Evolutionary conservation across 306 rosid species (phyloP).

Genomic region (Vigna reflexopilosa): DNA sequence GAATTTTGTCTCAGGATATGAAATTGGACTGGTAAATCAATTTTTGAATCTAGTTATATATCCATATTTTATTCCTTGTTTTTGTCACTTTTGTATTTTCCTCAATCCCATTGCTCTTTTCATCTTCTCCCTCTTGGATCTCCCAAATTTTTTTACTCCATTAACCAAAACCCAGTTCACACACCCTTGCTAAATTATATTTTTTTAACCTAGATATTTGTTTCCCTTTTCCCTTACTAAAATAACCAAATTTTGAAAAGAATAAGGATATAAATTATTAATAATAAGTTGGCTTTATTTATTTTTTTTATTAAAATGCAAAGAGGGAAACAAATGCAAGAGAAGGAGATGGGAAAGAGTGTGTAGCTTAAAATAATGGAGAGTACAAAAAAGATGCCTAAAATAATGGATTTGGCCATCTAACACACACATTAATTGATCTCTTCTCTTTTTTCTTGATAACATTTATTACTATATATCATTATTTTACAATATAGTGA

Average conservation of each 20-base stretch:
- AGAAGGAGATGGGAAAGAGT: conserved; percentile 45
- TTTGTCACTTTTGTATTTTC: conserved; percentile 44
- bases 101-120: conserved; percentile 51
- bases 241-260: neutral
- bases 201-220: neutral
- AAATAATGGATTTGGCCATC: conserved; percentile 50
- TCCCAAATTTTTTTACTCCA: conserved; percentile 28
- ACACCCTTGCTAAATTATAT: conserved; percentile 20
- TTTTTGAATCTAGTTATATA: conserved; percentile 53
- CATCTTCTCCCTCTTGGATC: conserved; percentile 52
- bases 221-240: neutral
- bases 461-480: conserved; percentile 30
- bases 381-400: conserved; percentile 40
- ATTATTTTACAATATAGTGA: conserved; percentile 46
- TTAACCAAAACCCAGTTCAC: conserved; percentile 1
- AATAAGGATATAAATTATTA: neutral
- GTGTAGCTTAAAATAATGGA: conserved; percentile 47
- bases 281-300: too few species aligned
- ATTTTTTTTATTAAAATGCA: too few species aligned
- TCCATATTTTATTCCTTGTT: conserved; percentile 43
- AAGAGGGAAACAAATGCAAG: neutral
- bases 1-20: conserved; percentile 46
- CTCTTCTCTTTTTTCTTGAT: conserved; percentile 20
- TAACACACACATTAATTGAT: conserved; percentile 53
- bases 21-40: conserved; percentile 49